Conservation (phyloP, 108 stramenopile genomes). For the Nannochloropsis gaditana region DNA sequence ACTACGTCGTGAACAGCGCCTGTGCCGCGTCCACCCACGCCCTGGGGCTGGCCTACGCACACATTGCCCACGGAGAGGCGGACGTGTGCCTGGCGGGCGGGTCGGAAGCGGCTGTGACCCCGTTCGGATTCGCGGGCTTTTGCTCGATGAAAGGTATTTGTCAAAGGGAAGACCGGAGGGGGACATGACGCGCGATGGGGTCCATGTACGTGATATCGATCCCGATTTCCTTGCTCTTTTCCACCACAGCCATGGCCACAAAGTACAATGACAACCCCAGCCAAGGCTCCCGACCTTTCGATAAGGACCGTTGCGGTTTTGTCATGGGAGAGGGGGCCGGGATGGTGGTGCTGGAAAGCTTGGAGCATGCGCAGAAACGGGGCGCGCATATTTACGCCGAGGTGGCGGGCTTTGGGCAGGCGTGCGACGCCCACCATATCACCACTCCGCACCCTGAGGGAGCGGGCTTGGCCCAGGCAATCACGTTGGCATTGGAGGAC, state of each 20-base stretch:
- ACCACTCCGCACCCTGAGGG: constrained; percentile 86
- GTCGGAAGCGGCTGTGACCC: constrained; percentile 83
- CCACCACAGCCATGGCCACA: constrained; percentile 67
- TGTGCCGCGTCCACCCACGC: constrained; percentile 82
- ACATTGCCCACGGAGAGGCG: constrained; percentile 71
- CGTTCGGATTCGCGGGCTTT: constrained; percentile 77
- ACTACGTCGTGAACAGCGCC: constrained; percentile 74
- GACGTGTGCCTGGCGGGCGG: constrained; percentile 85
- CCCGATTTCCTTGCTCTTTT: neutral
- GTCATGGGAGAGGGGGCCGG: constrained; percentile 96
- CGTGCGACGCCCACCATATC: constrained; percentile 90
- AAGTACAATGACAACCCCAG: constrained; percentile 73
- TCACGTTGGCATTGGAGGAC: constrained; percentile 74
- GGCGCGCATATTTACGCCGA: constrained; percentile 85
- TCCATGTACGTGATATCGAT: neutral
- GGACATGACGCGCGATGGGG: neutral
- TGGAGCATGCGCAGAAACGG: constrained; percentile 73
- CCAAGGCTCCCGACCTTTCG: constrained; percentile 78
- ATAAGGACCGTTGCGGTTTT: constrained; percentile 80
- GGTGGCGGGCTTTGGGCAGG: constrained; percentile 71
- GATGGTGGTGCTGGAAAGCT: constrained; percentile 73
- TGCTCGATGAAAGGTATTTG: constrained; percentile 70
- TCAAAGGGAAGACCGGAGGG: neutral
- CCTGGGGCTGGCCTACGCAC: constrained; percentile 68
- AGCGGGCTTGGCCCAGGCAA: constrained; percentile 72